These are phyloP conservation scores for Pichia sp. DNA, from an alignment of 1,139 yeast species.

Conservation along the genomic window DNA sequence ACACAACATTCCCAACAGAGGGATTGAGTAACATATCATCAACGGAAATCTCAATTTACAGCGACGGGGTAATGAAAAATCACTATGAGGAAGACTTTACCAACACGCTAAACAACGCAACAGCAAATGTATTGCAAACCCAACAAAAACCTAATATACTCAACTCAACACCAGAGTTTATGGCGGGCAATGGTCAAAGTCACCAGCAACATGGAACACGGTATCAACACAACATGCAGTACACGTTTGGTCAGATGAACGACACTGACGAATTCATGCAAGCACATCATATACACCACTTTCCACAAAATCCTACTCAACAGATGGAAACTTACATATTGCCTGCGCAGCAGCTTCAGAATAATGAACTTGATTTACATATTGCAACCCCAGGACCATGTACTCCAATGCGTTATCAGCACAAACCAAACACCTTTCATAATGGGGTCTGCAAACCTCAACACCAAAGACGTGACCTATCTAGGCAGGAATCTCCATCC, in stretches of 20 bases:
- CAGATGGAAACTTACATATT: not conserved
- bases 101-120: not conserved
- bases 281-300: not conserved
- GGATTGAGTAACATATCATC: not conserved
- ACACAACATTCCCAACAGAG: not conserved
- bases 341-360: not conserved
- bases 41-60: not conserved
- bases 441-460: not conserved
- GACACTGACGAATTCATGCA: not conserved
- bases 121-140: not conserved
- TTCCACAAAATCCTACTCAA: not conserved
- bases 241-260: not conserved
- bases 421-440: not conserved
- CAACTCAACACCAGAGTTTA: not conserved
- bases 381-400: not conserved
- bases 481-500: not conserved
- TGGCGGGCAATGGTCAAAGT: not conserved
- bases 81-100: not conserved
- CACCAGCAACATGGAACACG: not conserved
- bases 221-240: not conserved
- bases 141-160: not conserved
- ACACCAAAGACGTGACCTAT: not conserved
- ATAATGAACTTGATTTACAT: not conserved
- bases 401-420: not conserved
- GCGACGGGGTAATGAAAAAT: not conserved